Evolutionary conservation across 2,329 filamentous ascomycete species (phyloP).

Genomic region (Phyllosticta citribraziliensis): DNA sequence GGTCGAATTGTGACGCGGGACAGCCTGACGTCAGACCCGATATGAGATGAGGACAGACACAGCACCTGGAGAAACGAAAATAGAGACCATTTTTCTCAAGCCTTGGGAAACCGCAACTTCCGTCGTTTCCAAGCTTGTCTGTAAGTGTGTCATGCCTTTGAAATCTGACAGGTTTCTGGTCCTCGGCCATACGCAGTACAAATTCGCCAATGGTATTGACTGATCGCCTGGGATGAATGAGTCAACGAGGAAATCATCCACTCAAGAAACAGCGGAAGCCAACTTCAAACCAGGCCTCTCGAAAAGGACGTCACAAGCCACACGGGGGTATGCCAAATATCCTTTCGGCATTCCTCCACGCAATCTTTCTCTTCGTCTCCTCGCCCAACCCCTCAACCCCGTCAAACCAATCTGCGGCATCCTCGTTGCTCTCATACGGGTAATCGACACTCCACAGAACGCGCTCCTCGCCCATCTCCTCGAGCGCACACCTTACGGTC

Average conservation of each 20-base stretch:
- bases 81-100: too few species aligned
- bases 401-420: constrained; percentile 37
- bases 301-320: neutral
- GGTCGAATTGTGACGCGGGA: constrained; percentile 15
- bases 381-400: constrained; percentile 12
- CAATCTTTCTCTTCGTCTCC: neutral
- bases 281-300: neutral
- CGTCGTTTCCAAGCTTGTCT: too few species aligned
- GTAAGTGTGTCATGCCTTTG: too few species aligned
- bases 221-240: too few species aligned
- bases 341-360: neutral
- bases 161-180: too few species aligned
- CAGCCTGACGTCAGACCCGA: neutral
- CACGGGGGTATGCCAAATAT: neutral
- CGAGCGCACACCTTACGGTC: constrained; percentile 42
- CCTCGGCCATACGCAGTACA: too few species aligned
- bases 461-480: constrained; percentile 40
- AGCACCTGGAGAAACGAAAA: too few species aligned
- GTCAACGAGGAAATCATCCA: too few species aligned
- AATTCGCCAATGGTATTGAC: too few species aligned
- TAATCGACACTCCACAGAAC: constrained; percentile 46
- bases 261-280: neutral
- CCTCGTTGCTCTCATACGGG: constrained; percentile 39
- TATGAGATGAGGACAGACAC: too few species aligned
- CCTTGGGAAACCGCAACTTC: too few species aligned